phyloP scores from a whole-genome alignment of 495 filamentous ascomycete genomes.

The Hyaloscypha bicolor region DNA sequence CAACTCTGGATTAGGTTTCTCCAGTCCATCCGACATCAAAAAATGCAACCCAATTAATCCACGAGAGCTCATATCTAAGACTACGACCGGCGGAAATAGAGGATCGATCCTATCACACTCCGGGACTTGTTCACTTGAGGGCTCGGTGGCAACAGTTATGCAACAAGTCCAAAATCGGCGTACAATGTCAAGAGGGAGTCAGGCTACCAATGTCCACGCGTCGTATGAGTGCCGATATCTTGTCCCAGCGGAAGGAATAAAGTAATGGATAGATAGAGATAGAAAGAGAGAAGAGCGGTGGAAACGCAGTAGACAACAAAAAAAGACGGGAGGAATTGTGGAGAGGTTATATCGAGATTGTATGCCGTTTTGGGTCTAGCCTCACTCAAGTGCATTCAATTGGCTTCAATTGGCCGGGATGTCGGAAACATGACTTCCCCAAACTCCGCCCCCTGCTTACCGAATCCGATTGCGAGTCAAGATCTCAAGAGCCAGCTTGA shows the following conservation, averaged over 20 bases:
- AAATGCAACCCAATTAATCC: conserved; percentile 2
- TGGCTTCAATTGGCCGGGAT: neutral
- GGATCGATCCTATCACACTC: neutral
- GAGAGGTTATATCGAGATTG: conserved; percentile 6
- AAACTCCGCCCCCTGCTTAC: neutral
- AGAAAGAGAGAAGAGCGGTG: neutral
- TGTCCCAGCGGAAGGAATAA: neutral
- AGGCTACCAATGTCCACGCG: neutral
- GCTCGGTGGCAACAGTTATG: conserved; percentile 1
- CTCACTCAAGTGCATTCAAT: neutral
- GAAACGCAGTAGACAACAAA: neutral
- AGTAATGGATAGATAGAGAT: neutral
- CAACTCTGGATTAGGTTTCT: conserved; percentile 6
- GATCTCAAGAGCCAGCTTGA: neutral
- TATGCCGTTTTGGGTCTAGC: conserved; percentile 14
- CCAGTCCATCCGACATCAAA: neutral
- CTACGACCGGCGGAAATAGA: neutral
- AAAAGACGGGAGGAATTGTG: neutral
- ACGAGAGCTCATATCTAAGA: conserved; percentile 1
- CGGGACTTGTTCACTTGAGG: neutral
- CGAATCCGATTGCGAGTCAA: neutral
- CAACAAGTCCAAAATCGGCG: neutral
- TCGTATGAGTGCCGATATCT: neutral
- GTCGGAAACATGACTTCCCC: neutral
- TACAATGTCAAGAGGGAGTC: neutral